Percentiles rank a stretch among this genome's conserved stretches.
phyloP scores from a whole-genome alignment of 257 asterid species.

The Phtheirospermum japonicum region DNA sequence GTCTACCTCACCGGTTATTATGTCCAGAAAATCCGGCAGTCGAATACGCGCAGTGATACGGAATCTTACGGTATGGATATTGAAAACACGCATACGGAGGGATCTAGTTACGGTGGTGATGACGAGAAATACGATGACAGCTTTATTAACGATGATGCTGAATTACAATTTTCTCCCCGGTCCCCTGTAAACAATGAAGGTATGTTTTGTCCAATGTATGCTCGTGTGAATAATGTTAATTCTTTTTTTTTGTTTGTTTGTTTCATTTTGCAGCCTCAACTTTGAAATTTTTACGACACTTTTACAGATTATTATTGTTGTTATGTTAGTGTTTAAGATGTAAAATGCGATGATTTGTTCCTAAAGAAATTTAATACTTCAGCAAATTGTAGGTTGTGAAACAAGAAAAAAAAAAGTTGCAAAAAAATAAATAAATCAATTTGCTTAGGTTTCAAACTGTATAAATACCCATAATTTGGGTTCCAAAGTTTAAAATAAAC shows the following conservation, averaged over 20 bases:
- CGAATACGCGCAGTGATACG: constrained; percentile 56
- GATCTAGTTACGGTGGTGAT: constrained; percentile 46
- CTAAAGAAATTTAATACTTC: too few species aligned
- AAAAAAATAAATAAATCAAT: too few species aligned
- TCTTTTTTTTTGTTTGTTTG: not conserved
- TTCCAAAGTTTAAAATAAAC: not conserved
- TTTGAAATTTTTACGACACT: too few species aligned
- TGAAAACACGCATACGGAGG: constrained; percentile 57
- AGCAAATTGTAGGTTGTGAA: too few species aligned
- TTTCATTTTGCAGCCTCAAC: not conserved
- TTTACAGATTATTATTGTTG: too few species aligned
- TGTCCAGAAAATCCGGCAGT: constrained; percentile 31
- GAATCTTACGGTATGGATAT: constrained; percentile 88
- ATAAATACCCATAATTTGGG: not conserved
- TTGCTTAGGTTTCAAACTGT: too few species aligned
- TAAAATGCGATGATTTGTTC: too few species aligned
- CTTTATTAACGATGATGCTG: constrained; percentile 63
- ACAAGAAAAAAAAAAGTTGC: too few species aligned
- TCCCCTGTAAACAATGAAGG: constrained; percentile 50
- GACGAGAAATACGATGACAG: constrained; percentile 78
- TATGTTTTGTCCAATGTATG: constrained; percentile 25
- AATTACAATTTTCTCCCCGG: constrained; percentile 31
- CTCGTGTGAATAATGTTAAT: not conserved
- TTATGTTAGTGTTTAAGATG: too few species aligned
- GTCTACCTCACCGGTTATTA: constrained; percentile 77